Conservation (phyloP, 2,329 filamentous ascomycete genomes). For the Trichoderma sp. region DNA sequence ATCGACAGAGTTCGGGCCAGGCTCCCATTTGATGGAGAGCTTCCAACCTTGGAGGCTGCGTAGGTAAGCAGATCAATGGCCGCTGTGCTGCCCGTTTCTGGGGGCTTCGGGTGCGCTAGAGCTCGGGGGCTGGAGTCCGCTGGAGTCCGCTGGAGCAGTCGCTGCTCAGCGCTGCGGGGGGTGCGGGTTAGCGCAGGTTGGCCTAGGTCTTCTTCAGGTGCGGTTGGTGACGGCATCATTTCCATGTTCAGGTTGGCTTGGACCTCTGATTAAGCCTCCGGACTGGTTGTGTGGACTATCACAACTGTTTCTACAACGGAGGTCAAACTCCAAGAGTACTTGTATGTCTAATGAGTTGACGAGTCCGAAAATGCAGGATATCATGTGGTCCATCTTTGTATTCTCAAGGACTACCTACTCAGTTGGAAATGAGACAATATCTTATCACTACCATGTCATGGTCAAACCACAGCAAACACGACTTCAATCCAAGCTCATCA, state of each 20-base stretch:
- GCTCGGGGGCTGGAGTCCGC: background rate
- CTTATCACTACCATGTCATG: too few relatives aligned
- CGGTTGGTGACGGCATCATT: background rate
- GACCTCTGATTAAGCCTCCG: slow-evolving; percentile 2
- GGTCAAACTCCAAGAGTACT: too few relatives aligned
- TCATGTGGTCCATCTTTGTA: too few relatives aligned
- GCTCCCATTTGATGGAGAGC: background rate
- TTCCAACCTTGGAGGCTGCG: background rate
- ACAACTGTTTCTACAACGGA: too few relatives aligned
- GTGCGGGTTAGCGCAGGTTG: background rate
- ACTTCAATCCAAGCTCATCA: too few relatives aligned
- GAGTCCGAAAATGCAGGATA: too few relatives aligned
- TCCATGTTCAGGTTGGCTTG: background rate
- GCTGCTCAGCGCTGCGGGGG: slow-evolving; percentile 7
- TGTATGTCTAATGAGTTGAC: too few relatives aligned
- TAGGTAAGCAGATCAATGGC: slow-evolving; percentile 21
- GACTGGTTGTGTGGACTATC: background rate
- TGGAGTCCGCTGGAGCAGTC: background rate
- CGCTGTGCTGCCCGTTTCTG: background rate
- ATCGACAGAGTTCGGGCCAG: slow-evolving; percentile 9
- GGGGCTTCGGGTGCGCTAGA: slow-evolving; percentile 2
- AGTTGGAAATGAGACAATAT: too few relatives aligned
- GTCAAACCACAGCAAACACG: too few relatives aligned
- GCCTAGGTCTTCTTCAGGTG: background rate
- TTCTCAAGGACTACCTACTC: too few relatives aligned